Base-by-base conservation (phyloP, 2,329 filamentous ascomycete species). In the Alternaria sp. region DNA sequence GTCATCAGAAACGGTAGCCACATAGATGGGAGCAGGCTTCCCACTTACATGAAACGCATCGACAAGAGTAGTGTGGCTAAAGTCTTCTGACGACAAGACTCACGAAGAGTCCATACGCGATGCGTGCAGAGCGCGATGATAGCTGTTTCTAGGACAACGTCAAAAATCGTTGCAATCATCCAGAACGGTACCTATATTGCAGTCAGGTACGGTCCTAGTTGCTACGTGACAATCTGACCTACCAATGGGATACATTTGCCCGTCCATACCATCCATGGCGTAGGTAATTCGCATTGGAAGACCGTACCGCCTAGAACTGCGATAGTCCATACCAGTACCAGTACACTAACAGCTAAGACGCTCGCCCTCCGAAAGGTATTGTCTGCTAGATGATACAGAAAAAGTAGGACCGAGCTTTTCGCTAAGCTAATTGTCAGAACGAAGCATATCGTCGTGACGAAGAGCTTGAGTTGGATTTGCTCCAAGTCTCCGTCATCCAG, bases 201-300 rank as follows among this genome's bases (percentile, higher is more conserved):
- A 40, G 30, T 59, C 46, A 62, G 63, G 28, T 7, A 30, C 10
- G 18, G n/a, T 0, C 9, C 4, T 16, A 14, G 25, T 52, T 12
- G 12, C 1, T 0, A 10, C 18, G 11, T 16, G 32, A 2, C 6
- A 4, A 22, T 12, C n/a, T 5, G 8, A 59, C 64, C 54, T 58
- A 74, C 74, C 54, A 69, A 28, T 9, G 68, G 57, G 20, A 73
- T 69, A 43, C 72, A 76, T 53, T 66, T 67, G 4, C 67, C 65
- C 1, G 54, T 65, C 60, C 64, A 67, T 20, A 68, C 61, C 25
- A 65, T 59, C 73, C 72, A 74, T 9, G 72, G 72, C 16, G 43
- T 63, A 3, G 73, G 72, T 46, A 74, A 53, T 6, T 61, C 62
- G 46, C 74, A 76, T 45, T 72, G 62, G 8, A 76, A 74, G 0